Base-by-base conservation (phyloP, 1,284 basidiomycete genomes). In the Tilletia horrida region DNA sequence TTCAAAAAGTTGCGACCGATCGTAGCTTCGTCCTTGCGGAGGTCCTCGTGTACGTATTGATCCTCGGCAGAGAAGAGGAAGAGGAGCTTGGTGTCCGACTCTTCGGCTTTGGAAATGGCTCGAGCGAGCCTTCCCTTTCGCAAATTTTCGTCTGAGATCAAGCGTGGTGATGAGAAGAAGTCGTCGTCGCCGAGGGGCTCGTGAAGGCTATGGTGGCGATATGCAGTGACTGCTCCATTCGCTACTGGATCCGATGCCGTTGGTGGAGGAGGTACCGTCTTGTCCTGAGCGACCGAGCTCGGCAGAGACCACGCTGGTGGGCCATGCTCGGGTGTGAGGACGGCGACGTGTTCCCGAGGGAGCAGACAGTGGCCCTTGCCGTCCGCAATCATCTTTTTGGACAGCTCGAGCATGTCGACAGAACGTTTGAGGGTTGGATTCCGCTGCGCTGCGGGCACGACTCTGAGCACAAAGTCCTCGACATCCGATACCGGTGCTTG, bases 401-500 rank as follows among this genome's bases (percentile, higher is more conserved):
- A 68, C 6, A 50, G n/a, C 16, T 47, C 27, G 13, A 70, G 68
- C 42, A 29, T 21, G 40, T 63, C 62, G 3, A 31, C 40, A 9
- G 29, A 4, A 9, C 43, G 35, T 11, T 23, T 31, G 27, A 25
- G 6, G 13, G 31, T 45, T 14, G 43, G 62, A 29, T 63, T 14
- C 8, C 23, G 31, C 1, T 55, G n/a, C 7, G 27, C 31, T 0
- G 13, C 23, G 21, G 21, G 13, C 3, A n/a, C 50, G 13, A 13
- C 64, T 21, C 71, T 63, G 44, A n/a, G 13, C 48, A 75, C 71
- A 52, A 71, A 81, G 35, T 67, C 70, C 57, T 79, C 77, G 9
- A 74, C 62, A 68, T 81, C 79, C 13, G 76, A 78, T 2, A 76
- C 76, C 11, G 79, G 79, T 1, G 78, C 79, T 45, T 81, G 79